Evolutionary conservation across 805 yeast genomes (phyloP).

Genomic region (Candida silvicultrix): DNA sequence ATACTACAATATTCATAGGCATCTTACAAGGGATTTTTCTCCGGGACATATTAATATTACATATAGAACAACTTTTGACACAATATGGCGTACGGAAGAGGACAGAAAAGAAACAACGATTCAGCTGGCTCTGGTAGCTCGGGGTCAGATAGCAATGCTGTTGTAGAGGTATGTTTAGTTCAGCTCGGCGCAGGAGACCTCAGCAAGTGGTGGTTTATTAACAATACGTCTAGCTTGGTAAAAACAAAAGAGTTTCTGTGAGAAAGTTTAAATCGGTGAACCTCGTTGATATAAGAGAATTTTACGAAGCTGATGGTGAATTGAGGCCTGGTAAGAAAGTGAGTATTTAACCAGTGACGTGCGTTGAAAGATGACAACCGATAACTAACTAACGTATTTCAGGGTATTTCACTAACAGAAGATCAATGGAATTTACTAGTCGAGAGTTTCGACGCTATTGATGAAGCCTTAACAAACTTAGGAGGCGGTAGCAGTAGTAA

Average conservation of each 20-base stretch:
- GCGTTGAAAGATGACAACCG: neutral
- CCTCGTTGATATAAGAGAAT: slow-evolving; percentile 82
- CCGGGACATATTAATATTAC: neutral
- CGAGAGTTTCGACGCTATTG: slow-evolving; percentile 39
- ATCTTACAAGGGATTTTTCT: too few relatives aligned
- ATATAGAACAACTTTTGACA: neutral
- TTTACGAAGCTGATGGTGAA: slow-evolving; percentile 57
- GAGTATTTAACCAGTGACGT: slow-evolving; percentile 5
- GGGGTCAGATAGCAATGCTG: neutral
- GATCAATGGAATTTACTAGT: slow-evolving; percentile 48
- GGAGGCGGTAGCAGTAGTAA: slow-evolving; percentile 23
- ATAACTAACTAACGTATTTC: neutral
- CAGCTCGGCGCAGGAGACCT: too few relatives aligned
- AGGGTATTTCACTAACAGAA: slow-evolving; percentile 53
- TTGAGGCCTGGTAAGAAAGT: slow-evolving; percentile 77
- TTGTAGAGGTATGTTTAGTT: neutral
- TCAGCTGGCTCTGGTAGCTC: neutral
- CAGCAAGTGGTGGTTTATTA: neutral
- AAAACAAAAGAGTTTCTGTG: slow-evolving; percentile 66
- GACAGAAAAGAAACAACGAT: neutral
- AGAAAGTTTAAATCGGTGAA: slow-evolving; percentile 60
- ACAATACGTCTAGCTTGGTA: slow-evolving; percentile 35
- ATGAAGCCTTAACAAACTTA: slow-evolving; percentile 40
- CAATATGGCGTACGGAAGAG: neutral
- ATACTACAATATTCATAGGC: too few relatives aligned